Conservation (phyloP, 306 rosid genomes). For the Rosa rugosa region DNA sequence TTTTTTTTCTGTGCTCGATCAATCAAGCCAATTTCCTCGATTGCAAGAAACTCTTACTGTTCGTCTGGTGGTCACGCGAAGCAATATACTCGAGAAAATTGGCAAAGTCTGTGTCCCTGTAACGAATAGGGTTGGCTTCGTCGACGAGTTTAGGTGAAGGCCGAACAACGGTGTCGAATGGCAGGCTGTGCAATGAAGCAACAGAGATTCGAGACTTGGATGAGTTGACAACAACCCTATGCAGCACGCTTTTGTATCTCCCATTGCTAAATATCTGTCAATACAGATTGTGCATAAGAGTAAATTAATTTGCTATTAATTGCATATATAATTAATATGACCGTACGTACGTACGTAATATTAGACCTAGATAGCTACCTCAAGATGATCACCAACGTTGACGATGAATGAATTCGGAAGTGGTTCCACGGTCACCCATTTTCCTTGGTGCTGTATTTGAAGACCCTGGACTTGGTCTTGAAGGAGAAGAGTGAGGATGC, state of each 20-base stretch:
- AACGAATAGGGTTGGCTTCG: slow-evolving; percentile 26
- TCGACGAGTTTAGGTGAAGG: slow-evolving; percentile 28
- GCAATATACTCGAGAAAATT: slow-evolving; percentile 23
- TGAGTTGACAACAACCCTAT: slow-evolving; percentile 28
- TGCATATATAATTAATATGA: background rate
- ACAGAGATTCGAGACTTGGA: slow-evolving; percentile 28
- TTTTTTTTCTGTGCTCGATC: background rate
- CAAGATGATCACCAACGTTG: slow-evolving; percentile 36
- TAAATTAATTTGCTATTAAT: background rate
- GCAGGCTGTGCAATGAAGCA: slow-evolving; percentile 31
- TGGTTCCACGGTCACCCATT: slow-evolving; percentile 26
- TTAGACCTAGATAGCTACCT: slow-evolving; percentile 15
- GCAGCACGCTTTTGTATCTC: slow-evolving; percentile 31
- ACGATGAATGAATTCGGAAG: slow-evolving; percentile 24
- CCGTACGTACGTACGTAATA: background rate
- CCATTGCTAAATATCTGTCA: slow-evolving; percentile 35
- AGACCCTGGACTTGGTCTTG: slow-evolving; percentile 32
- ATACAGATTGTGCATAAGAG: background rate
- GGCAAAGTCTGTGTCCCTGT: slow-evolving; percentile 30
- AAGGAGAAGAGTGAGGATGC: slow-evolving; percentile 36
- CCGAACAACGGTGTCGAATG: slow-evolving; percentile 11
- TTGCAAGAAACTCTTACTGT: slow-evolving; percentile 27
- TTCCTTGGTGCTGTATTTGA: slow-evolving; percentile 25
- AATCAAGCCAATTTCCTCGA: slow-evolving; percentile 15
- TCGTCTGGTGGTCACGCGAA: slow-evolving; percentile 6